Percentiles rank a stretch among this genome's conserved stretches.
Conservation (phyloP, 164 flowering plant species). For the Brasenia schreberi region DNA sequence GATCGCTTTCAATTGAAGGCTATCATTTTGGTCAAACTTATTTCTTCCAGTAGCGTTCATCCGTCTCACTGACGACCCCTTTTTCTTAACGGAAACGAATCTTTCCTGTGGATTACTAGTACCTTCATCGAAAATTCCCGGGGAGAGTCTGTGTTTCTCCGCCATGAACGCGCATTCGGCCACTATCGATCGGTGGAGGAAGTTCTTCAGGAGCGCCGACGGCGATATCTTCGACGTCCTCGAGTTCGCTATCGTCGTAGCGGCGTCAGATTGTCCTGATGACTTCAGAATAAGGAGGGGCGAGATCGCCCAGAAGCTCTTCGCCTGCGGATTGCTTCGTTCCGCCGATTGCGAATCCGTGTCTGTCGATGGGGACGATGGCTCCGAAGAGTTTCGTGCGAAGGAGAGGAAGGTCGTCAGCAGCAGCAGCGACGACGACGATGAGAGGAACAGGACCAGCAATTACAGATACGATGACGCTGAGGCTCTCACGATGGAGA, state of each 20-base stretch:
- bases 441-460: conserved; percentile 20
- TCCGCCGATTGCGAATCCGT: conserved; percentile 22
- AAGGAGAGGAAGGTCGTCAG: conserved; percentile 42
- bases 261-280: conserved; percentile 22
- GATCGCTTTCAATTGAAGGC: too few species aligned
- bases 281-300: conserved; percentile 23
- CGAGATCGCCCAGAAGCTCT: conserved; percentile 25
- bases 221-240: conserved; percentile 25
- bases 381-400: conserved; percentile 18
- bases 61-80: too few species aligned
- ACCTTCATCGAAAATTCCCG: not conserved
- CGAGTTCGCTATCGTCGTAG: conserved; percentile 22
- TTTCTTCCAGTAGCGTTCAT: too few species aligned
- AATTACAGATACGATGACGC: conserved; percentile 66
- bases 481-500: conserved; percentile 79
- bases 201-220: conserved; percentile 15
- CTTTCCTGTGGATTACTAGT: not conserved
- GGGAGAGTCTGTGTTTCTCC: not conserved
- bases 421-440: conserved; percentile 28
- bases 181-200: conserved; percentile 19
- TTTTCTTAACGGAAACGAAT: too few species aligned
- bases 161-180: not conserved
- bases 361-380: conserved; percentile 19
- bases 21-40: too few species aligned
- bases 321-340: conserved; percentile 9